Evolutionary conservation across 2,329 filamentous ascomycete species (phyloP).

Genomic region (Cercospora sp.): DNA sequence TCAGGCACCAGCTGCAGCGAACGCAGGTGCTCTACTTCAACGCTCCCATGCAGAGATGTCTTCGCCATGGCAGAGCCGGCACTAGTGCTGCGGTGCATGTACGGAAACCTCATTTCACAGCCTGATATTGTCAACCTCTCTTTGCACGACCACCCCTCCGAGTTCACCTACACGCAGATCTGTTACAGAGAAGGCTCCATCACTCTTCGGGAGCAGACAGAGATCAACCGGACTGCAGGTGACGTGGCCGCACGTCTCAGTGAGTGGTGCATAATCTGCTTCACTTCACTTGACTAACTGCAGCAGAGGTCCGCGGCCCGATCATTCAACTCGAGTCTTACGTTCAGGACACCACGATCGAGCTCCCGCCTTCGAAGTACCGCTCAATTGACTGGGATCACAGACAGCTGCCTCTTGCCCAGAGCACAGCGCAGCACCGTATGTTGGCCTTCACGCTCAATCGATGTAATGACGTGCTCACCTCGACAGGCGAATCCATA

Average conservation of each 20-base stretch:
- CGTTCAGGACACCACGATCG: background rate
- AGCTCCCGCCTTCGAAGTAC: background rate
- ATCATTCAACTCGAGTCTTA: slow-evolving; percentile 8
- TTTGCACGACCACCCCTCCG: background rate
- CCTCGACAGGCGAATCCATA: background rate
- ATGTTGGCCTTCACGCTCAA: background rate
- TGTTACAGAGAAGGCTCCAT: background rate
- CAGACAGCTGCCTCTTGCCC: background rate
- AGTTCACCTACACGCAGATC: slow-evolving; percentile 4
- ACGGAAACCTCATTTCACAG: background rate
- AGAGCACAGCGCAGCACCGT: background rate
- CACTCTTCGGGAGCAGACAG: background rate
- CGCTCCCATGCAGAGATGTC: background rate
- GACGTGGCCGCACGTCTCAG: slow-evolving; percentile 3
- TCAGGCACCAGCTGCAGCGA: background rate
- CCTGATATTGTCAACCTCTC: slow-evolving; percentile 1
- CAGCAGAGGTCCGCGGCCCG: background rate
- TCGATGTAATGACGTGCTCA: background rate
- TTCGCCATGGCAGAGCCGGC: background rate
- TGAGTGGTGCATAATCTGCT: background rate
- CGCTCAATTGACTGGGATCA: background rate
- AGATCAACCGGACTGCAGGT: background rate
- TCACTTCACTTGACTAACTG: background rate
- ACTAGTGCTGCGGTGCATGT: slow-evolving; percentile 10
- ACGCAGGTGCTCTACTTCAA: background rate